These are phyloP conservation scores for Leccinum rimulosum DNA, from an alignment of 768 basidiomycete genomes.

Conservation along the genomic window DNA sequence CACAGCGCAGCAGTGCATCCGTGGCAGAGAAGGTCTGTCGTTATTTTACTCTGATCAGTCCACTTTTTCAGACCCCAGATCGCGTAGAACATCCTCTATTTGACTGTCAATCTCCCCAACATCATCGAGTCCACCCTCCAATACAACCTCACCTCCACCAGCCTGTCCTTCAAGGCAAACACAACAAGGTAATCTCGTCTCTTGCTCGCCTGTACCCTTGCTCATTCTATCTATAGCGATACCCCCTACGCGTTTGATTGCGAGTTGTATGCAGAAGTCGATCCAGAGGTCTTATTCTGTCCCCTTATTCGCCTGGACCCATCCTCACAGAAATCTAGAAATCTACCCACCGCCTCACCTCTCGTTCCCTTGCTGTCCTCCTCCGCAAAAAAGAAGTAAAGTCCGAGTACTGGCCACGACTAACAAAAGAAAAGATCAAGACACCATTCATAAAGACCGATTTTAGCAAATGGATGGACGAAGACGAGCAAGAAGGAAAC, in stretches of 20 bases:
- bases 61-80: conserved; percentile 1
- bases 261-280: conserved; percentile 72
- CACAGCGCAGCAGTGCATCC: conserved; percentile 77
- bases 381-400: conserved; percentile 79
- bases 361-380: conserved; percentile 63
- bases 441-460: conserved; percentile 89
- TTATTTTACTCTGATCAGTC: neutral
- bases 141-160: conserved; percentile 55
- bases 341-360: conserved; percentile 52
- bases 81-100: conserved; percentile 75
- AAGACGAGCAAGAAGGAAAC: conserved; percentile 88
- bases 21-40: conserved; percentile 62
- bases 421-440: conserved; percentile 85
- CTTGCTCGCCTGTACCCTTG: neutral
- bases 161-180: conserved; percentile 62
- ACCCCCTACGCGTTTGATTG: conserved; percentile 73
- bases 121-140: conserved; percentile 57
- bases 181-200: conserved; percentile 53
- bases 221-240: conserved; percentile 24
- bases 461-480: conserved; percentile 94
- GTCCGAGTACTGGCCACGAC: conserved; percentile 86
- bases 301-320: neutral
- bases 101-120: conserved; percentile 83
- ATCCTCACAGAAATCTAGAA: conserved; percentile 13
- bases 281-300: conserved; percentile 60